Evolutionary conservation across 192 early-diverging fungal genomes (phyloP).

Genomic region (Backusella westeae): DNA sequence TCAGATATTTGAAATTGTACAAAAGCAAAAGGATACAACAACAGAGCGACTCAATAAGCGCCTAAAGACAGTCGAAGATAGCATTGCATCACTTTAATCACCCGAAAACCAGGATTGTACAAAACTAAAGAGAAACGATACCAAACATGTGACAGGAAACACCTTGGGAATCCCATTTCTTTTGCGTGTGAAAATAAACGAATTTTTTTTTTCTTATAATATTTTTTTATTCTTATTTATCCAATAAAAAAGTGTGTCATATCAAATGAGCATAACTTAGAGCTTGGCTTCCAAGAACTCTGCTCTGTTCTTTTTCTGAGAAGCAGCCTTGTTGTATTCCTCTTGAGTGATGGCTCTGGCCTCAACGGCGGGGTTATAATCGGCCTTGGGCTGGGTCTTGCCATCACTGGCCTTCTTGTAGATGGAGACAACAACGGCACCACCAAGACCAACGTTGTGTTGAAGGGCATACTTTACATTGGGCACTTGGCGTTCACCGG

Average conservation of each 20-base stretch:
- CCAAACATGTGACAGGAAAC: too few species aligned
- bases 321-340: conserved; percentile 54
- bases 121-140: too few species aligned
- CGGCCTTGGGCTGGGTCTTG: conserved; percentile 37
- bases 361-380: conserved; percentile 60
- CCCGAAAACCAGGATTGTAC: too few species aligned
- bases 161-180: neutral
- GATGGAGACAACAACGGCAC: conserved; percentile 65
- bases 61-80: neutral
- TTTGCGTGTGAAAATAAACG: neutral
- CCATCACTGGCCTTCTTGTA: conserved; percentile 54
- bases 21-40: neutral
- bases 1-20: neutral
- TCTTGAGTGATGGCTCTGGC: conserved; percentile 55
- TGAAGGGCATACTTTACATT: conserved; percentile 65
- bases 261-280: conserved; percentile 4
- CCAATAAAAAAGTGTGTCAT: neutral
- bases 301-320: conserved; percentile 34
- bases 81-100: neutral
- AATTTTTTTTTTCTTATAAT: neutral
- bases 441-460: conserved; percentile 75
- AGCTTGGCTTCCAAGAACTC: conserved; percentile 37
- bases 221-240: neutral
- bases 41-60: neutral
- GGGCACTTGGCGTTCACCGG: conserved; percentile 64